Evolutionary conservation across 2,329 filamentous ascomycete species (phyloP), one percentile per base, ranked within the genome.

Genomic region (Colletotrichum tamarilloi): DNA sequence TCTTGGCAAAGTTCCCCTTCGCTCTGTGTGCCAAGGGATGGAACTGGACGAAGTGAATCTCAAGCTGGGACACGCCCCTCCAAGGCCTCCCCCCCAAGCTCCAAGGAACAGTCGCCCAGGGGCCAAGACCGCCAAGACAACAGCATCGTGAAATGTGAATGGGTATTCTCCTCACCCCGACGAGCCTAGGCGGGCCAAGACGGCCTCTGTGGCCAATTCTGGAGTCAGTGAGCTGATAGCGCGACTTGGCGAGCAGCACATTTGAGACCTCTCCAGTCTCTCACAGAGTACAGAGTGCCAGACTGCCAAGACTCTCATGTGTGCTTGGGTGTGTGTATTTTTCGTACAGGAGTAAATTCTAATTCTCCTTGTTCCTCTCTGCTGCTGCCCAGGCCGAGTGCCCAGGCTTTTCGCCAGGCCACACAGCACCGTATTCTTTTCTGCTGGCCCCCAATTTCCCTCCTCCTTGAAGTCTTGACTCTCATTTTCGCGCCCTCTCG

Each of bases 211-310:
- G 69, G 69, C 55, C 58, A 49, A 32, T 58, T 60, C 49, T 62
- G 70, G 70, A 62, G 70, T 70, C 70, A 73, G 70, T 70, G 70
- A 73, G 55, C 67, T 62, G 70, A 65, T 73, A 65, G 70, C 67
- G 70, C 60, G 59, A 65, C 70, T 73, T 73, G 70, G 70, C 70
- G 55, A 30, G 28, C 55, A 65, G 35, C 60, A 49, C 42, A 8
- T 53, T 63, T 63, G 60, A 63, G 60, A 63, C 60, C 60, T 53
- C 30, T 68, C 55, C 19, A 68, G 69, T 63, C 65, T 64, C 42
- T 49, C 42, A 49, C 42, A 49, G 42, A 49, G 42, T 49, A 19
- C 19, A 49, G 16, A 42, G 32, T 35, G 32, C 32, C 32, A 35
- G 32, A 35, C n/a, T n/a, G 42, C 42, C 42, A 49, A 49, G 42